These are phyloP conservation scores for Cyclostephanos tholiformis DNA, from an alignment of 108 stramenopile species.

Conservation along the genomic window DNA sequence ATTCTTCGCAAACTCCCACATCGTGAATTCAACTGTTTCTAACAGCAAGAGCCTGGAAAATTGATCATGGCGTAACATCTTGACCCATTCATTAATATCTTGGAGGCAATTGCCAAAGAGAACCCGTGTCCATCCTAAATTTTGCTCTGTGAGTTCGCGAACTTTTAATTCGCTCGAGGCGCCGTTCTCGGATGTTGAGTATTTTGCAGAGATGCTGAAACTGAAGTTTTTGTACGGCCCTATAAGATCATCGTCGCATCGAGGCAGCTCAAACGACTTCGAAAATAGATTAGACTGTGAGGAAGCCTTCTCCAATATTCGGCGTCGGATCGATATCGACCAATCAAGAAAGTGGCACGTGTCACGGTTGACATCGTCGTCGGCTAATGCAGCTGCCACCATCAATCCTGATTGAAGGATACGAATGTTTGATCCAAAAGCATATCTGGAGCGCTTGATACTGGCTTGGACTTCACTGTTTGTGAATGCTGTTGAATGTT, in stretches of 20 bases:
- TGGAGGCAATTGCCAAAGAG: neutral
- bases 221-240: constrained; percentile 14
- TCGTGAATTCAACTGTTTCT: constrained; percentile 11
- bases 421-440: constrained; percentile 30
- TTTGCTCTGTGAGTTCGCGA: constrained; percentile 3
- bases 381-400: constrained; percentile 23
- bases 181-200: neutral
- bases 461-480: neutral
- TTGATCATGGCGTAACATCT: constrained; percentile 8
- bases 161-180: constrained; percentile 10
- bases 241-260: constrained; percentile 1
- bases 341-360: constrained; percentile 26
- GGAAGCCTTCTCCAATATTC: constrained; percentile 11
- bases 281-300: constrained; percentile 20
- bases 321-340: constrained; percentile 4
- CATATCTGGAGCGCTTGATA: constrained; percentile 20
- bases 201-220: constrained; percentile 12
- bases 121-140: constrained; percentile 24
- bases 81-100: constrained; percentile 19
- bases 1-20: constrained; percentile 20
- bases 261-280: constrained; percentile 12
- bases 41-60: constrained; percentile 16
- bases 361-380: constrained; percentile 20
- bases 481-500: constrained; percentile 14
- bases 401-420: constrained; percentile 27